phyloP scores from a whole-genome alignment of 768 basidiomycete species.

The Naganishia kalamii region DNA sequence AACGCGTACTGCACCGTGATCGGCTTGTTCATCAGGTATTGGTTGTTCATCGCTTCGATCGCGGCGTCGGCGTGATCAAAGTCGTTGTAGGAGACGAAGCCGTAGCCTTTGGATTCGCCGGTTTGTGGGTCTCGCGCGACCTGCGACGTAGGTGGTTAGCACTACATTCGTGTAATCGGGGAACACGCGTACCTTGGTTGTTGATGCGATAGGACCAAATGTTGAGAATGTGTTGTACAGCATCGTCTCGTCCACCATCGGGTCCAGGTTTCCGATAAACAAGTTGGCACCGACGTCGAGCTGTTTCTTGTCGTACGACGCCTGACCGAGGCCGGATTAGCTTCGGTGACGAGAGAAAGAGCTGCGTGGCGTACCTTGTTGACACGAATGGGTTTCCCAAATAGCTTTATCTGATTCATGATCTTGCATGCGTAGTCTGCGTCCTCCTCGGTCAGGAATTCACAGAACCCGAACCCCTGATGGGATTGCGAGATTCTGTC shows the following conservation, averaged over 20 bases:
- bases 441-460: conserved; percentile 97
- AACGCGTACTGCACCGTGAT: conserved; percentile 97
- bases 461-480: conserved; percentile 99
- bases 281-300: conserved; percentile 96
- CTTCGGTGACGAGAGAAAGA: not conserved
- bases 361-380: conserved; percentile 69
- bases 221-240: conserved; percentile 93
- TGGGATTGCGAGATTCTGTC: conserved; percentile 97
- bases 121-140: conserved; percentile 80
- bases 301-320: conserved; percentile 96
- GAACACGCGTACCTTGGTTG: conserved; percentile 41
- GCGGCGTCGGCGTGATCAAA: conserved; percentile 97
- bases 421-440: conserved; percentile 99
- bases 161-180: not conserved
- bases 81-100: conserved; percentile 93
- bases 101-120: conserved; percentile 90
- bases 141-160: conserved; percentile 49
- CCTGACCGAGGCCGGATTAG: conserved; percentile 53
- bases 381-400: conserved; percentile 96
- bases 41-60: conserved; percentile 91
- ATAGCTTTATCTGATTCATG: conserved; percentile 99
- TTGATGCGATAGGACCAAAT: conserved; percentile 52
- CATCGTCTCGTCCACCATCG: conserved; percentile 85
- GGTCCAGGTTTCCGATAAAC: conserved; percentile 91
- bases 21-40: conserved; percentile 97